phyloP scores from a whole-genome alignment of 768 basidiomycete genomes.

The Mycena indigotica region DNA sequence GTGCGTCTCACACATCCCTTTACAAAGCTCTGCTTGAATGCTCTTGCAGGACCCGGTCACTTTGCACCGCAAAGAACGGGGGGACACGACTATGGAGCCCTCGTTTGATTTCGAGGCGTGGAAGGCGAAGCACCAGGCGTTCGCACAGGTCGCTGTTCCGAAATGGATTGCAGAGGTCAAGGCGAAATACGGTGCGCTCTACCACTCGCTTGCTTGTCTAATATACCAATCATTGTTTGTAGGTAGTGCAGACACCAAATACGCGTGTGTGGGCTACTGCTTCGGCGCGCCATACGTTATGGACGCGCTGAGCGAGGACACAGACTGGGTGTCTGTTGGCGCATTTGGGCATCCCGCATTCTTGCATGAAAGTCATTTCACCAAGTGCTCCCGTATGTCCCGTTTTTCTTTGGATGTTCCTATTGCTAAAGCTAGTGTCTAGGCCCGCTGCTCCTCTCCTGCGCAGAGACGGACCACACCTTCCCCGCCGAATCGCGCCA shows the following conservation, averaged over 20 bases:
- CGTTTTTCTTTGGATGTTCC: not conserved
- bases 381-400: conserved; percentile 35
- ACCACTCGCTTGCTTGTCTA: not conserved
- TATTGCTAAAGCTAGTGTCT: not conserved
- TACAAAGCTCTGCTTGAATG: not conserved
- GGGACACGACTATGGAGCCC: conserved; percentile 24
- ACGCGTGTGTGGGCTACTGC: conserved; percentile 39
- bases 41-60: conserved; percentile 35
- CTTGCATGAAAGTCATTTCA: conserved; percentile 35
- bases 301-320: conserved; percentile 24
- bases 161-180: conserved; percentile 45
- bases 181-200: conserved; percentile 37
- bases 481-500: conserved; percentile 42
- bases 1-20: not conserved
- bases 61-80: conserved; percentile 26
- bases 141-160: conserved; percentile 30
- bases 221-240: no score
- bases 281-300: conserved; percentile 45
- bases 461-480: conserved; percentile 44
- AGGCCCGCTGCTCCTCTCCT: conserved; percentile 43
- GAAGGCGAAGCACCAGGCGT: conserved; percentile 35
- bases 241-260: no score
- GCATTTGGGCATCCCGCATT: conserved; percentile 45
- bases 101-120: conserved; percentile 34
- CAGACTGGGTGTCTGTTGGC: conserved; percentile 18